Conservation (phyloP, 495 filamentous ascomycete species). For the Penicillium pancosmium region DNA sequence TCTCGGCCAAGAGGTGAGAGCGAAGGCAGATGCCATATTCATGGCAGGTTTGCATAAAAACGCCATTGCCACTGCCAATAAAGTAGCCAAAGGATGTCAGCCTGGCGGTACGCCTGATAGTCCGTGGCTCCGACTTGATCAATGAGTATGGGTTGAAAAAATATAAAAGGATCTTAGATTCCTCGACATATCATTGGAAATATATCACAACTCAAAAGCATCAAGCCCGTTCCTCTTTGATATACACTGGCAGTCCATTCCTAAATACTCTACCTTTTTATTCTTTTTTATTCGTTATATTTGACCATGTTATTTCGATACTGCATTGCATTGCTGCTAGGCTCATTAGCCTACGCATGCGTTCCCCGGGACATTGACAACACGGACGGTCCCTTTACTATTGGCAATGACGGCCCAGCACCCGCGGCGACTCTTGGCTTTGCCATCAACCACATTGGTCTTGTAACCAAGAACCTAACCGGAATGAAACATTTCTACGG, state of each 20-base stretch:
- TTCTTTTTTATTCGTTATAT: neutral
- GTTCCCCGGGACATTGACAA: neutral
- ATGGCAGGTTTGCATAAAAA: no score
- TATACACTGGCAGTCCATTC: neutral
- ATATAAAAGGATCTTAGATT: no score
- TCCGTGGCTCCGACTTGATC: no score
- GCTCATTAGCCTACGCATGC: neutral
- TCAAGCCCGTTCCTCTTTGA: neutral
- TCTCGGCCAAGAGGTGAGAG: neutral
- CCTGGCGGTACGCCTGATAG: no score
- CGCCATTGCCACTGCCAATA: neutral
- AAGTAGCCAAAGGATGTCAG: neutral
- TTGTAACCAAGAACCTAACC: constrained; percentile 29
- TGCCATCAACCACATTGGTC: constrained; percentile 36
- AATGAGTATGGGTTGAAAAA: no score
- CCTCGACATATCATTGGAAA: no score
- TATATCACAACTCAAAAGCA: no score
- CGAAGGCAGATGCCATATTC: neutral
- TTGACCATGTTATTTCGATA: neutral
- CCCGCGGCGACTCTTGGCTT: constrained; percentile 30
- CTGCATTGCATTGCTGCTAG: neutral
- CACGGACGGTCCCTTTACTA: constrained; percentile 6
- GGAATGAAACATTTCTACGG: constrained; percentile 33
- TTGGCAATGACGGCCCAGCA: constrained; percentile 22
- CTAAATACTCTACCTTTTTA: neutral